Evolutionary conservation across 2,329 filamentous ascomycete genomes (phyloP).

Genomic region (Paracoccidioides brasiliensis): DNA sequence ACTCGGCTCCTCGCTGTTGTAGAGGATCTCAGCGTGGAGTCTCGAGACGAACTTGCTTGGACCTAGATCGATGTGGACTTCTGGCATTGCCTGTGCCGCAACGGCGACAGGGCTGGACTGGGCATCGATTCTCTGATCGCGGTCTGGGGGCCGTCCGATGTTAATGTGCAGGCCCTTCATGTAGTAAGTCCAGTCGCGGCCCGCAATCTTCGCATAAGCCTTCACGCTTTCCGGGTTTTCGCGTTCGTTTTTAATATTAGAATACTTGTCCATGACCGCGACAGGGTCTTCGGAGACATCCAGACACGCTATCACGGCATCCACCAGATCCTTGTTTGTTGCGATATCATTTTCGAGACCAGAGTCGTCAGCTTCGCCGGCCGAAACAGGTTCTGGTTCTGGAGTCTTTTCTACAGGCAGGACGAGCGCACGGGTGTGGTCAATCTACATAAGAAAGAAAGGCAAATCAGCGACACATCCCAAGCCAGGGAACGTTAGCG

Average conservation of each 20-base stretch:
- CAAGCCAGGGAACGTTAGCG: neutral
- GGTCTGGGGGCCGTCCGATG: slow-evolving; percentile 38
- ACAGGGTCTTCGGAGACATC: slow-evolving; percentile 32
- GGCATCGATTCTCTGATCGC: slow-evolving; percentile 29
- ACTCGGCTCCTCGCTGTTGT: slow-evolving; percentile 46
- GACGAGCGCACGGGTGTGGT: slow-evolving; percentile 23
- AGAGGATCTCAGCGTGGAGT: slow-evolving; percentile 61
- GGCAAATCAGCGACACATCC: neutral
- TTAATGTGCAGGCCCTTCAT: slow-evolving; percentile 37
- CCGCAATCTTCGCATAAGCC: slow-evolving; percentile 39
- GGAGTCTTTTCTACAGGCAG: slow-evolving; percentile 23
- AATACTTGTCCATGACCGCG: slow-evolving; percentile 32
- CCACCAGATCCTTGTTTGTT: slow-evolving; percentile 33
- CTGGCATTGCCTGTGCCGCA: slow-evolving; percentile 31
- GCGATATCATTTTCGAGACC: slow-evolving; percentile 30
- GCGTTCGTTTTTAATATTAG: slow-evolving; percentile 29
- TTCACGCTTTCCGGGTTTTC: slow-evolving; percentile 35
- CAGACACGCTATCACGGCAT: slow-evolving; percentile 36
- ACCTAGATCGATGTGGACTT: slow-evolving; percentile 76
- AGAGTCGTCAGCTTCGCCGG: slow-evolving; percentile 30
- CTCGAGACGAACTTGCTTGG: slow-evolving; percentile 72
- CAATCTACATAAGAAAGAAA: slow-evolving; percentile 5
- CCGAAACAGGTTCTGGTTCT: slow-evolving; percentile 24
- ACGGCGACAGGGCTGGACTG: slow-evolving; percentile 36
- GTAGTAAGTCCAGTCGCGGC: slow-evolving; percentile 40